Base-by-base conservation (phyloP, 75 land plant species). In the Sequoiadendron giganteum region DNA sequence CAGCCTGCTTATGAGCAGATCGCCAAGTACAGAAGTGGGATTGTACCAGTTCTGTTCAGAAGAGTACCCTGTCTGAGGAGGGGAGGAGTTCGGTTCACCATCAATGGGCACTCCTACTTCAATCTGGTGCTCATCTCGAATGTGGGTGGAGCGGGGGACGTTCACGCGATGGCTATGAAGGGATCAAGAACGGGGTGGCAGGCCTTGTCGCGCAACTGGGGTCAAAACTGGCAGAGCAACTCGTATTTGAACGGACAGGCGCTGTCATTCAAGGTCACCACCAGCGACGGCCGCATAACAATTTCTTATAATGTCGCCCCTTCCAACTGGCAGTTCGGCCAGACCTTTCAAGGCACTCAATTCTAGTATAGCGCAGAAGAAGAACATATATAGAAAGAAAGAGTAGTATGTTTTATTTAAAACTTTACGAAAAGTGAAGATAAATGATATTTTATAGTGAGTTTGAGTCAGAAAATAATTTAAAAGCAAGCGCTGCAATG, bases 31-130 rank as follows among this genome's bases (percentile, higher is more conserved):
- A 65, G 30, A 65, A 28, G 70, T 6, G 70, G 70, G 1, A 65
- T 65, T 6, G 70, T 65, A 1, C 70, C 70, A 25, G 5, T 65
- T 65, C 70, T 65, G 70, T 65, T 65, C 70, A 65, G 82, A 39
- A 89, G 91, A 83, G 91, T 90, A 14, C 15, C 78, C 8, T 90
- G 91, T 83, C 10, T 2, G 30, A 48, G 90, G 38, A 45, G n/a
- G 2, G 91, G 91, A 61, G 91, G 90, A 28, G 61, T 90, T 39
- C 89, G 42, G 7, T 90, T 88, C 86, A 49, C 30, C 2, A 85
- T 90, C 3, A 90, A 88, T 40, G 91, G 91, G 32, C 86, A 88
- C 65, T 89, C 91, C n/a, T 88, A 83, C 86, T 90, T 88, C 90
- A 90, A 88, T 39, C 52, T 88, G 86, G 91, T 90, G 86, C 90